A percentile compares a stretch with the other conserved stretches of the same genome.
Evolutionary conservation across 148 eudicot genomes (phyloP).

Genomic region (Camellia lanceoleosa): DNA sequence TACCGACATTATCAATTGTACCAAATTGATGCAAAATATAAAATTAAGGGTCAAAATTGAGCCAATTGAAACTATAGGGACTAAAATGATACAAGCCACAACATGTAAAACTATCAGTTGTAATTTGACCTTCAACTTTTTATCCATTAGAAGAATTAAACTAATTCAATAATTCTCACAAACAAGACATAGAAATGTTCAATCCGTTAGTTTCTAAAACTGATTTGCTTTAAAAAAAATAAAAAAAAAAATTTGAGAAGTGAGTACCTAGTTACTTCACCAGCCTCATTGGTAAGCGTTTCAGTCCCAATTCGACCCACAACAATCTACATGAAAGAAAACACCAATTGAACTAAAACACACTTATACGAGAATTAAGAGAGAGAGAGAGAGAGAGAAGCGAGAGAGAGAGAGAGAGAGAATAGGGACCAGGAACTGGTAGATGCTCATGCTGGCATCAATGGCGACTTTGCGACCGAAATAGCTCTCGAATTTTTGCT

Average conservation of each 20-base stretch:
- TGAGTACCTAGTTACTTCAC: constrained; percentile 91
- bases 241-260: neutral
- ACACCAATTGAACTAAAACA: neutral
- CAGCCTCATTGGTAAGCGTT: constrained; percentile 95
- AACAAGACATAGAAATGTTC: neutral
- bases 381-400: neutral
- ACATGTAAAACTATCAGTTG: no score
- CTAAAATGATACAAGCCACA: no score
- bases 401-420: neutral
- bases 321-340: constrained; percentile 60
- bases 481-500: constrained; percentile 97
- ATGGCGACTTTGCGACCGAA: constrained; percentile 84
- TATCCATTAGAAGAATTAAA: neutral
- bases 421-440: constrained; percentile 75
- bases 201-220: neutral
- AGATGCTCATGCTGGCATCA: constrained; percentile 99
- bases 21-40: no score
- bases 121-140: neutral
- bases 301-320: constrained; percentile 91
- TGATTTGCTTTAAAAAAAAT: neutral
- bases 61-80: no score
- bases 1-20: no score
- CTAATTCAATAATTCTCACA: neutral
- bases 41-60: no score
- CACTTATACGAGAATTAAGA: neutral